Percentiles rank a stretch among this genome's conserved stretches.
Conservation (phyloP, 139 green algal genomes). For the Auxenochlorella pyrenoidosa region DNA sequence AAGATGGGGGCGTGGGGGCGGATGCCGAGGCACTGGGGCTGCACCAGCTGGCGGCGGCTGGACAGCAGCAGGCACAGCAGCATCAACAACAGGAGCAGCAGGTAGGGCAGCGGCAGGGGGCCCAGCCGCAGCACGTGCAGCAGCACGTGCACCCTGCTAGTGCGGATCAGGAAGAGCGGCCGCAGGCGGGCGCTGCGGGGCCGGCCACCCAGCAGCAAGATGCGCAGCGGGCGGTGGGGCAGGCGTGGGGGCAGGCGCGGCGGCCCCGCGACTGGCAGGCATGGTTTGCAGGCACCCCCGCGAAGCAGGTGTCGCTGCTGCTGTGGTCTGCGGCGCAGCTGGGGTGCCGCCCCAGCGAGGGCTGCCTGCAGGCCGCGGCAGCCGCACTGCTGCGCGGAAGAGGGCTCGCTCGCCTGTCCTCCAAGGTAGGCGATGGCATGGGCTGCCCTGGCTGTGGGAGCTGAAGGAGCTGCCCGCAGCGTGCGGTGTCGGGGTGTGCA, state of each 20-base stretch:
- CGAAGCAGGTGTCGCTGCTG: conserved; percentile 1
- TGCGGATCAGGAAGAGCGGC: neutral
- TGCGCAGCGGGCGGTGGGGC: neutral
- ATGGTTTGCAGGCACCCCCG: conserved; percentile 9
- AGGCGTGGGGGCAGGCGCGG: neutral
- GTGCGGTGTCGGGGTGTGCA: too few species aligned
- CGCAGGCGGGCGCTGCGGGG: neutral
- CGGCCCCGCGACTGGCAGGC: conserved; percentile 16
- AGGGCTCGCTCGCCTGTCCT: neutral
- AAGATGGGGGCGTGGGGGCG: neutral
- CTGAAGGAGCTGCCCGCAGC: neutral
- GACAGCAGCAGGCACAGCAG: neutral
- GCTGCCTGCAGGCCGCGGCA: neutral
- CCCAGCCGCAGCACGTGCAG: neutral
- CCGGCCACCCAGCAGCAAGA: neutral
- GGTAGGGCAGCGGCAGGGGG: neutral
- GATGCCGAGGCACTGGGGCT: neutral
- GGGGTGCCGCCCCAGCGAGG: neutral
- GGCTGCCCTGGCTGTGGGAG: neutral
- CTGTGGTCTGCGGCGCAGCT: neutral
- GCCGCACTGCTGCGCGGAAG: neutral
- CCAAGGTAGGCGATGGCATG: conserved; percentile 2
- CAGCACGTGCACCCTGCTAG: neutral
- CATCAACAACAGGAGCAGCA: neutral
- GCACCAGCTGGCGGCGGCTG: neutral